Evolutionary conservation across 148 eudicot species (phyloP).

Genomic region (Drosera capensis): DNA sequence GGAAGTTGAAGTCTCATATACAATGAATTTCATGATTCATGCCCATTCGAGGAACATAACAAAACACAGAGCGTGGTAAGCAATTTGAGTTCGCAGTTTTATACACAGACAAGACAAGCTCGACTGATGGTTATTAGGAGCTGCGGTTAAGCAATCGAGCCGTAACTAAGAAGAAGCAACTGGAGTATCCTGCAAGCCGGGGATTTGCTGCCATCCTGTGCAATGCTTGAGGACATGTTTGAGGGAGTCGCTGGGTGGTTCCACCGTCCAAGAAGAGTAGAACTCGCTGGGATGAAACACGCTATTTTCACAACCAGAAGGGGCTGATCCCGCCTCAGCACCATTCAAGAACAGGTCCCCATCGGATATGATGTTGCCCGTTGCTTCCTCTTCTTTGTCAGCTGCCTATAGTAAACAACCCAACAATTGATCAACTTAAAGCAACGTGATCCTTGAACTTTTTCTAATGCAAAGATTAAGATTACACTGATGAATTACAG

Average conservation of each 20-base stretch:
- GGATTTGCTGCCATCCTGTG: constrained; percentile 59
- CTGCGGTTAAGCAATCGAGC: no score
- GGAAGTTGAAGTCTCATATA: no score
- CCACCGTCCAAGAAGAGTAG: constrained; percentile 57
- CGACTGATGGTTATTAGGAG: no score
- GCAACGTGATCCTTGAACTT: background rate
- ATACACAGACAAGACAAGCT: no score
- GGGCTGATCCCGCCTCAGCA: constrained; percentile 21
- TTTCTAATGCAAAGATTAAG: background rate
- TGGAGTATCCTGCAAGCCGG: constrained; percentile 21
- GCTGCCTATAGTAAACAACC: constrained; percentile 27
- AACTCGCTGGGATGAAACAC: constrained; percentile 22
- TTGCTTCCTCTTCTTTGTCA: constrained; percentile 28
- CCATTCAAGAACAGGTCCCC: constrained; percentile 41
- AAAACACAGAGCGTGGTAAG: no score
- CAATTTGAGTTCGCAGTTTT: no score
- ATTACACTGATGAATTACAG: background rate
- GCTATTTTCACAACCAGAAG: constrained; percentile 19
- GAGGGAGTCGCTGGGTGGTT: constrained; percentile 54
- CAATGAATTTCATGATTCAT: no score
- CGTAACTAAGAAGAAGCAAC: no score
- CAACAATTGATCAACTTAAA: background rate
- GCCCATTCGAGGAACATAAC: no score
- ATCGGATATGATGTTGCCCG: constrained; percentile 39
- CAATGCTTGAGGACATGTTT: constrained; percentile 48